Percentiles rank a stretch among this genome's conserved stretches.
Conservation (phyloP, 1,284 basidiomycete genomes). For the Fomitopsis betulina region DNA sequence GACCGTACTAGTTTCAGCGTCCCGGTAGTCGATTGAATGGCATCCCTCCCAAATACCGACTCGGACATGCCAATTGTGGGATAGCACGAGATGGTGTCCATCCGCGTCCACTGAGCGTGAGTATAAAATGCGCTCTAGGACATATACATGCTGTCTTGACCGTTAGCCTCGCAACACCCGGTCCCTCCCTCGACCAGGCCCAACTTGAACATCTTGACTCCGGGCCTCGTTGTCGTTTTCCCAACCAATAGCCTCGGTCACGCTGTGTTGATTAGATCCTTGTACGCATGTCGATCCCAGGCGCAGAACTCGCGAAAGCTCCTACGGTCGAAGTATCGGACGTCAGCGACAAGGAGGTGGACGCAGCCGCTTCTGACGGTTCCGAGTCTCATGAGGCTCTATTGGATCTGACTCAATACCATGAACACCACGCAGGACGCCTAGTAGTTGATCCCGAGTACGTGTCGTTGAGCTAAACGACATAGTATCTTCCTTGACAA, state of each 20-base stretch:
- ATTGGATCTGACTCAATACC: slow-evolving; percentile 41
- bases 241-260: too few species aligned
- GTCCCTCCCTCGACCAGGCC: not conserved
- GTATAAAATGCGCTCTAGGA: not conserved
- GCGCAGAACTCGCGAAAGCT: not conserved
- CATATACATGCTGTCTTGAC: not conserved
- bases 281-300: not conserved
- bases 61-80: not conserved
- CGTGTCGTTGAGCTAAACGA: not conserved
- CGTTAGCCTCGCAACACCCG: not conserved
- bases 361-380: slow-evolving; percentile 11
- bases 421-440: slow-evolving; percentile 54
- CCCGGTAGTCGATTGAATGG: too few species aligned
- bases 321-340: not conserved
- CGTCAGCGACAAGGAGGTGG: not conserved
- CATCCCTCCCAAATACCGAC: too few species aligned
- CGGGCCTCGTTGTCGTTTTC: not conserved
- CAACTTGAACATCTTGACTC: not conserved
- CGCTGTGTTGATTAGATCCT: too few species aligned
- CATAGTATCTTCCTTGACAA: not conserved
- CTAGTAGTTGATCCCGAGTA: slow-evolving; percentile 59
- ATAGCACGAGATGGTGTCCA: not conserved
- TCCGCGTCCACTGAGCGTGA: not conserved
- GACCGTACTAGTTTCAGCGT: too few species aligned
- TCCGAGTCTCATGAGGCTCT: slow-evolving; percentile 6